Conservation (phyloP, 306 rosid species). For the Vigna trinervia region DNA sequence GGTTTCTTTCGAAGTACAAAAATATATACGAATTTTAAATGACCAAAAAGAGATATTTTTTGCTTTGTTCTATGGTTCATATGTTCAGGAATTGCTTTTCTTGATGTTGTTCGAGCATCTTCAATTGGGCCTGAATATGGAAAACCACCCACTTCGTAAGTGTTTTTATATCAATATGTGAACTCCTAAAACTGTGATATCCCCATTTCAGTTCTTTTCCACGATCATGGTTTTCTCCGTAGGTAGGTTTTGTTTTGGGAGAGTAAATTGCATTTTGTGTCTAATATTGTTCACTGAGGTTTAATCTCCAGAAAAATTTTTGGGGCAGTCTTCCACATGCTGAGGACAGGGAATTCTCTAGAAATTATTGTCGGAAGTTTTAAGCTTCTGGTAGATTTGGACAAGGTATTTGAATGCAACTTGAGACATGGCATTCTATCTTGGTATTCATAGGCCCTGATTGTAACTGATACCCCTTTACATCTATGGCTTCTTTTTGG, state of each 20-base stretch:
- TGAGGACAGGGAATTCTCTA: conserved; percentile 51
- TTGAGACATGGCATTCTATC: neutral
- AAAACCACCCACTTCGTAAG: conserved; percentile 63
- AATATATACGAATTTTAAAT: neutral
- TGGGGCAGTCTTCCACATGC: conserved; percentile 49
- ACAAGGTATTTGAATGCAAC: conserved; percentile 55
- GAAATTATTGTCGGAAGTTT: conserved; percentile 52
- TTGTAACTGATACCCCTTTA: conserved; percentile 29
- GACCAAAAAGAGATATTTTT: neutral
- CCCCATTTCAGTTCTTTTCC: neutral
- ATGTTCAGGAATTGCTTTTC: conserved; percentile 68
- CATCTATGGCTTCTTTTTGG: conserved; percentile 2
- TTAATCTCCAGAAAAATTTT: conserved; percentile 39
- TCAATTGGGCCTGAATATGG: conserved; percentile 62
- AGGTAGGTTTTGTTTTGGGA: neutral
- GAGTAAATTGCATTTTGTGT: conserved; percentile 25
- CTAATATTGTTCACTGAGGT: conserved; percentile 13
- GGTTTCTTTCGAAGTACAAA: neutral
- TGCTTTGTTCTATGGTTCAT: conserved; percentile 11
- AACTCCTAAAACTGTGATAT: conserved; percentile 7
- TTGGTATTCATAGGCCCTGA: neutral
- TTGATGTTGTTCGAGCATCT: conserved; percentile 79
- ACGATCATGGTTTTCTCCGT: neutral
- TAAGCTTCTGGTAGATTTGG: conserved; percentile 70
- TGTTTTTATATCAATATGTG: conserved; percentile 18